Evolutionary conservation across 768 basidiomycete genomes (phyloP).

Genomic region (Suillus americanus): DNA sequence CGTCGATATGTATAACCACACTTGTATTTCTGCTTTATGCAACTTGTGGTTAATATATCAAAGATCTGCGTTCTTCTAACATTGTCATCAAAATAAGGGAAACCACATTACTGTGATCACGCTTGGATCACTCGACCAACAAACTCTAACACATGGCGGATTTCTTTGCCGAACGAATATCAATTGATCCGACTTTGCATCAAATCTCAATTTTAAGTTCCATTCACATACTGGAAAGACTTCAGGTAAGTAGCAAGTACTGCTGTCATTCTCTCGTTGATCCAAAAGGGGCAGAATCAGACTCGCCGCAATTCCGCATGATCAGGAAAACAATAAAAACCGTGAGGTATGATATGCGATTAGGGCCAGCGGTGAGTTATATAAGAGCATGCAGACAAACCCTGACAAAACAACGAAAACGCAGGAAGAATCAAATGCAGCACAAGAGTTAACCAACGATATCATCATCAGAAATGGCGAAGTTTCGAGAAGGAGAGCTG

Average conservation of each 20-base stretch:
- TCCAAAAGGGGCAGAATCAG: neutral
- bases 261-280: neutral
- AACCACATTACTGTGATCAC: neutral
- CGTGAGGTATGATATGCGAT: neutral
- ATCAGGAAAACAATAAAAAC: neutral
- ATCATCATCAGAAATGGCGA: neutral
- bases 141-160: neutral
- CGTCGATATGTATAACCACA: neutral
- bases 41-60: constrained; percentile 1
- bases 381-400: neutral
- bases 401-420: neutral
- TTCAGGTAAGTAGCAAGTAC: neutral
- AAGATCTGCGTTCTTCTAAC: neutral
- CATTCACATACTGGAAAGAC: neutral
- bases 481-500: neutral
- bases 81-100: neutral
- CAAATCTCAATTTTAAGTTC: neutral
- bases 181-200: neutral
- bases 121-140: no score
- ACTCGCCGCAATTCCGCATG: neutral
- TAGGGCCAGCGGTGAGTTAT: neutral
- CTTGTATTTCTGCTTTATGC: neutral
- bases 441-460: neutral
- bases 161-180: neutral
- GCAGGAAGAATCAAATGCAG: neutral